These are phyloP conservation scores for Acacia concinna DNA, from an alignment of 331 rosid genomes.

Conservation along the genomic window DNA sequence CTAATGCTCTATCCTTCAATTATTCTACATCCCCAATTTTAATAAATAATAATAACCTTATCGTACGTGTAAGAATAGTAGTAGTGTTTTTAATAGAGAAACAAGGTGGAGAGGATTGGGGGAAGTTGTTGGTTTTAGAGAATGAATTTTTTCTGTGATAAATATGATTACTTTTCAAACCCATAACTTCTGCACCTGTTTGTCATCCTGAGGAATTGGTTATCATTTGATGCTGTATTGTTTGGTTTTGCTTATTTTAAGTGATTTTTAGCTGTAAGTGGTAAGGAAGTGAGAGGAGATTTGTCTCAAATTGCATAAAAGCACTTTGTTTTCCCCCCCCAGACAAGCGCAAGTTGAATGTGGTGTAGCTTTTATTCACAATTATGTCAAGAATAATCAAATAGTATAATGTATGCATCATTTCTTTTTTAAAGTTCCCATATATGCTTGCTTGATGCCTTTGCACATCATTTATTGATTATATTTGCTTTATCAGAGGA, in stretches of 20 bases:
- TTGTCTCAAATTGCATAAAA: no score
- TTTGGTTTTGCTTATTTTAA: no score
- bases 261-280: no score
- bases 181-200: not conserved
- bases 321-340: no score
- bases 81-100: not conserved
- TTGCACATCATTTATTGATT: constrained; percentile 18
- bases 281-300: no score
- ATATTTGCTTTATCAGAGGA: constrained; percentile 54
- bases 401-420: not conserved
- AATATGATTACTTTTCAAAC: not conserved
- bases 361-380: not conserved
- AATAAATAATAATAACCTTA: not conserved
- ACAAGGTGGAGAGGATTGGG: no score
- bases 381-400: constrained; percentile 6
- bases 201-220: not conserved
- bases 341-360: not conserved
- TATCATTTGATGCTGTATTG: not conserved
- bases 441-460: constrained; percentile 20
- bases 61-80: not conserved
- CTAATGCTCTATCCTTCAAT: constrained; percentile 1
- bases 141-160: not conserved
- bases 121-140: not conserved
- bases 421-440: not conserved
- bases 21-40: not conserved